phyloP scores from a whole-genome alignment of 2,329 filamentous ascomycete genomes.

The Diplodia seriata region DNA sequence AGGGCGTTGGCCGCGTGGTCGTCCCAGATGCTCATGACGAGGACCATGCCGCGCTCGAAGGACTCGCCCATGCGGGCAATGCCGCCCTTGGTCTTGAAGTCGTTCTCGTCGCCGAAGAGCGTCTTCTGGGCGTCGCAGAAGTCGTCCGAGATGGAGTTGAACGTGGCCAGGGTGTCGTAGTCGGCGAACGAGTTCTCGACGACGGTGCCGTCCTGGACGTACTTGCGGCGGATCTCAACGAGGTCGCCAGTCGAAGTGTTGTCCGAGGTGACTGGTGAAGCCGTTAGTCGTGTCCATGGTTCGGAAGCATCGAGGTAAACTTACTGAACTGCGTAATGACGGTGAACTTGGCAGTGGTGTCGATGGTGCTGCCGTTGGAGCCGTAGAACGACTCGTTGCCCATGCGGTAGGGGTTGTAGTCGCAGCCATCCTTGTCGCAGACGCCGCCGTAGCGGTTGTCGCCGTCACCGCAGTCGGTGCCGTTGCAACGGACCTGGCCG shows the following conservation, averaged over 20 bases:
- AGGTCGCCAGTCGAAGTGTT: slow-evolving; percentile 44
- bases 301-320: slow-evolving; percentile 33
- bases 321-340: slow-evolving; percentile 60
- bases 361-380: slow-evolving; percentile 53
- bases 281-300: slow-evolving; percentile 25
- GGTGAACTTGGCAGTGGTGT: slow-evolving; percentile 54
- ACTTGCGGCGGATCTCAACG: slow-evolving; percentile 57
- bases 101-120: slow-evolving; percentile 61
- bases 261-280: slow-evolving; percentile 8
- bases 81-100: slow-evolving; percentile 64
- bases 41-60: slow-evolving; percentile 64
- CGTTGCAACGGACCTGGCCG: slow-evolving; percentile 61
- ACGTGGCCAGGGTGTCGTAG: slow-evolving; percentile 53
- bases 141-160: slow-evolving; percentile 62
- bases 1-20: slow-evolving; percentile 74
- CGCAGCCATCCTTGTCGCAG: slow-evolving; percentile 74
- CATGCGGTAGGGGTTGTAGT: slow-evolving; percentile 67
- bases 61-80: slow-evolving; percentile 62
- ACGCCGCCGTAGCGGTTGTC: slow-evolving; percentile 64
- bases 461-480: slow-evolving; percentile 51
- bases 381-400: slow-evolving; percentile 71
- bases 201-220: slow-evolving; percentile 58
- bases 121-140: slow-evolving; percentile 66
- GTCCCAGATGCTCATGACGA: slow-evolving; percentile 63
- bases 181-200: slow-evolving; percentile 55